Evolutionary conservation across 2,329 filamentous ascomycete species (phyloP).

Genomic region (Stachybotrys chlorohalonatus): DNA sequence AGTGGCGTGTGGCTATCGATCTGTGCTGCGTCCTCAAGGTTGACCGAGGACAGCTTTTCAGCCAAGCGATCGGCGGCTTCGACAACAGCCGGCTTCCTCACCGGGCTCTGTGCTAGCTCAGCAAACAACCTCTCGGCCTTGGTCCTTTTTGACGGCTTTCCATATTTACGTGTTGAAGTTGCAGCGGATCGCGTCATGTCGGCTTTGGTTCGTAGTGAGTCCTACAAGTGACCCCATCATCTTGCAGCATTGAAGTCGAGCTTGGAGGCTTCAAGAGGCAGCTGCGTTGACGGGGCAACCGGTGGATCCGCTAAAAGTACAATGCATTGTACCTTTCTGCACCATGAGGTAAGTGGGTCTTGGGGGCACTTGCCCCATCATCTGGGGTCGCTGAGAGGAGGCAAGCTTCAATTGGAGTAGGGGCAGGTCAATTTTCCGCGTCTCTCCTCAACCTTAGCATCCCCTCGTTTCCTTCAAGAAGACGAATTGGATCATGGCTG

Average conservation of each 20-base stretch:
- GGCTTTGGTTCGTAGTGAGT: background rate
- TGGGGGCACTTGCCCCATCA: slow-evolving; percentile 9
- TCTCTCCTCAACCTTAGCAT: slow-evolving; percentile 10
- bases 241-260: background rate
- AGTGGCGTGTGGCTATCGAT: background rate
- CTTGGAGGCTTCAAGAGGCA: background rate
- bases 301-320: background rate
- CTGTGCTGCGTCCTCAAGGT: slow-evolving; percentile 7
- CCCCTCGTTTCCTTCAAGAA: slow-evolving; percentile 1
- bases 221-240: background rate
- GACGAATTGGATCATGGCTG: slow-evolving; percentile 36
- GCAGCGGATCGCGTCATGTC: background rate
- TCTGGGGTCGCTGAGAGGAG: slow-evolving; percentile 2
- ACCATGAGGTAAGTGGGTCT: slow-evolving; percentile 1
- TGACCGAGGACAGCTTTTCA: slow-evolving; percentile 22
- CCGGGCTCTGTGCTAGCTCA: slow-evolving; percentile 41
- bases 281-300: slow-evolving; percentile 4
- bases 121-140: slow-evolving; percentile 40
- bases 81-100: slow-evolving; percentile 19
- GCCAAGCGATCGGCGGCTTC: slow-evolving; percentile 18
- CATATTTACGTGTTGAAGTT: slow-evolving; percentile 33
- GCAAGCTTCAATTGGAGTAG: background rate
- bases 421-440: slow-evolving; percentile 13
- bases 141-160: slow-evolving; percentile 36
- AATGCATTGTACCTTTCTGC: background rate